Conservation (phyloP, 345 rosid genomes). For the Boechera divaricarpa region DNA sequence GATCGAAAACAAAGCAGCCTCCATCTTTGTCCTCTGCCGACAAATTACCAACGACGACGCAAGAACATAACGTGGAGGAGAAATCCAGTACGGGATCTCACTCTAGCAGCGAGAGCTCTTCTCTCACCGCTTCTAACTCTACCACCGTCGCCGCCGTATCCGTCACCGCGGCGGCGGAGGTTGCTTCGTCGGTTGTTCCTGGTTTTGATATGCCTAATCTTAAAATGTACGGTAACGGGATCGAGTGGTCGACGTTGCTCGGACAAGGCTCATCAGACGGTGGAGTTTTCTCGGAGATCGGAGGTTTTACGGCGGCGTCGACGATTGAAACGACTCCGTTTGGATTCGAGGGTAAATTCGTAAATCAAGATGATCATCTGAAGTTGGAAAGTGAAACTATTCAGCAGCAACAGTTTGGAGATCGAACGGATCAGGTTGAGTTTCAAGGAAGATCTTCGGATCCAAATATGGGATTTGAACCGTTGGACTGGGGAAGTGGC, state of each 20-base stretch:
- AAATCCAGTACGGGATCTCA: slow-evolving; percentile 44
- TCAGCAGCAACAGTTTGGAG: slow-evolving; percentile 48
- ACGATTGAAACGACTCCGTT: slow-evolving; percentile 55
- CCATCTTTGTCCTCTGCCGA: slow-evolving; percentile 23
- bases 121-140: slow-evolving; percentile 69
- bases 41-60: slow-evolving; percentile 25
- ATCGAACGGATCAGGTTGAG: slow-evolving; percentile 57
- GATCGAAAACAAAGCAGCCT: slow-evolving; percentile 58
- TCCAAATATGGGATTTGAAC: slow-evolving; percentile 59
- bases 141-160: slow-evolving; percentile 35
- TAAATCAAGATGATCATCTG: slow-evolving; percentile 36
- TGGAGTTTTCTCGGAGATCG: slow-evolving; percentile 74
- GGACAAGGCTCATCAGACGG: slow-evolving; percentile 63
- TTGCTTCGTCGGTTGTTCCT: slow-evolving; percentile 49
- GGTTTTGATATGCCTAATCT: slow-evolving; percentile 47
- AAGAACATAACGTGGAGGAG: slow-evolving; percentile 29
- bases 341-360: slow-evolving; percentile 50
- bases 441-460: slow-evolving; percentile 21
- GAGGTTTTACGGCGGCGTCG: slow-evolving; percentile 56
- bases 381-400: slow-evolving; percentile 49
- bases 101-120: slow-evolving; percentile 81
- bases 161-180: slow-evolving; percentile 43
- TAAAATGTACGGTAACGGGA: slow-evolving; percentile 47
- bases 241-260: slow-evolving; percentile 54
- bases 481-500: slow-evolving; percentile 81